phyloP scores from a whole-genome alignment of 2,329 filamentous ascomycete genomes.

The Chlorencoelia australis region DNA sequence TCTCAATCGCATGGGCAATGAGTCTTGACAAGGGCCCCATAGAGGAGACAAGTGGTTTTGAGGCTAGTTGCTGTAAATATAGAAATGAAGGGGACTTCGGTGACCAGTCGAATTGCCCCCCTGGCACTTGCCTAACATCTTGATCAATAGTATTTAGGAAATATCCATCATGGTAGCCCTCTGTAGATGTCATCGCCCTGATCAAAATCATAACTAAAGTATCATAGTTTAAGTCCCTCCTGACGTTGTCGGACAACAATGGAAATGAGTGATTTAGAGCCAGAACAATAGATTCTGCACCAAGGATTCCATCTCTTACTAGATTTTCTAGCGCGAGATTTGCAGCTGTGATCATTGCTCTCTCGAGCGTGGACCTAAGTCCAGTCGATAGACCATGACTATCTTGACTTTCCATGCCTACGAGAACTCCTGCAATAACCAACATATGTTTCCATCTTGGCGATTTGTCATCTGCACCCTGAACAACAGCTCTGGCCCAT shows the following conservation, averaged over 20 bases:
- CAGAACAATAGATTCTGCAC: slow-evolving; percentile 42
- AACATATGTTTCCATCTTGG: slow-evolving; percentile 60
- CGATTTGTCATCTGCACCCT: slow-evolving; percentile 41
- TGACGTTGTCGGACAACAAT: slow-evolving; percentile 42
- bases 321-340: slow-evolving; percentile 50
- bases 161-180: slow-evolving; percentile 54
- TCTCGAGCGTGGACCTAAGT: slow-evolving; percentile 47
- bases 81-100: slow-evolving; percentile 44
- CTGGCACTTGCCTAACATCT: slow-evolving; percentile 43
- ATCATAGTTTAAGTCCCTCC: slow-evolving; percentile 46
- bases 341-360: slow-evolving; percentile 48
- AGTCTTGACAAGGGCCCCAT: slow-evolving; percentile 54
- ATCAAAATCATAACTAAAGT: slow-evolving; percentile 47
- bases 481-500: slow-evolving; percentile 31
- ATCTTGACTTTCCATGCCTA: slow-evolving; percentile 47
- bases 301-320: slow-evolving; percentile 37
- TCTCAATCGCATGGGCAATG: slow-evolving; percentile 51
- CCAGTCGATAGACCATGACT: slow-evolving; percentile 42
- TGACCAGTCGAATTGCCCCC: slow-evolving; percentile 49
- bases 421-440: slow-evolving; percentile 50
- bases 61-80: slow-evolving; percentile 43
- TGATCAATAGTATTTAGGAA: slow-evolving; percentile 53
- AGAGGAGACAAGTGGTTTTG: slow-evolving; percentile 47
- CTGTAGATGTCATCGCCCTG: slow-evolving; percentile 45
- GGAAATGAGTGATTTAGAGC: slow-evolving; percentile 56